These are phyloP conservation scores for Lichenothelia convexa DNA, from an alignment of 495 filamentous ascomycete genomes.

Conservation along the genomic window DNA sequence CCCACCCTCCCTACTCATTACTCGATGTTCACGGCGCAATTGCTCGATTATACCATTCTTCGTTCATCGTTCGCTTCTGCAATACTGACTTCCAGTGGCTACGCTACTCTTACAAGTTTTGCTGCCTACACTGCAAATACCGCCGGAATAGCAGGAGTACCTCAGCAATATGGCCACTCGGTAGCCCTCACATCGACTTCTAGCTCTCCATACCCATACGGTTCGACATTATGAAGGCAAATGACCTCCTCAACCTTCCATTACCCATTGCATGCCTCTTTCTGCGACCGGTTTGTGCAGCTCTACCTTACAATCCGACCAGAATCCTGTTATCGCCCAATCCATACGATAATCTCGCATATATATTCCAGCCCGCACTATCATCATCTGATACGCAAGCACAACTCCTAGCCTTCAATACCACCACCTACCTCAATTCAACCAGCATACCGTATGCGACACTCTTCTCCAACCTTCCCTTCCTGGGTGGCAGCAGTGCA, in stretches of 20 bases:
- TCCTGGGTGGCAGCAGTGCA: conserved; percentile 27
- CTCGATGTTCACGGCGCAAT: too few species aligned
- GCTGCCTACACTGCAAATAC: too few species aligned
- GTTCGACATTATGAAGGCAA: not conserved
- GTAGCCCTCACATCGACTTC: too few species aligned
- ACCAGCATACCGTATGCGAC: conserved; percentile 34
- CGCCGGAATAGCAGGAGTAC: too few species aligned
- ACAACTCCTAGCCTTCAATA: conserved; percentile 44
- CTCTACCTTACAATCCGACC: conserved; percentile 59
- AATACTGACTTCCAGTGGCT: too few species aligned
- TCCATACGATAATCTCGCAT: conserved; percentile 29
- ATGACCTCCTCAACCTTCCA: conserved; percentile 1
- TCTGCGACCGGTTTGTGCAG: conserved; percentile 4
- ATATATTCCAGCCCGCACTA: conserved; percentile 39
- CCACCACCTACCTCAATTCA: conserved; percentile 35
- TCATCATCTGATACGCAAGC: conserved; percentile 20
- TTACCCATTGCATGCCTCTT: conserved; percentile 6
- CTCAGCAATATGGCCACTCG: too few species aligned
- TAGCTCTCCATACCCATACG: too few species aligned
- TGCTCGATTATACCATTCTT: too few species aligned
- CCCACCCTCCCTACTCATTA: too few species aligned
- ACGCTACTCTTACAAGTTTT: too few species aligned
- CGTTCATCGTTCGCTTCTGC: too few species aligned
- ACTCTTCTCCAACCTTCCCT: conserved; percentile 46
- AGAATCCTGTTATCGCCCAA: conserved; percentile 37